Conservation (phyloP, 768 basidiomycete species). For the Trametes cubensis region DNA sequence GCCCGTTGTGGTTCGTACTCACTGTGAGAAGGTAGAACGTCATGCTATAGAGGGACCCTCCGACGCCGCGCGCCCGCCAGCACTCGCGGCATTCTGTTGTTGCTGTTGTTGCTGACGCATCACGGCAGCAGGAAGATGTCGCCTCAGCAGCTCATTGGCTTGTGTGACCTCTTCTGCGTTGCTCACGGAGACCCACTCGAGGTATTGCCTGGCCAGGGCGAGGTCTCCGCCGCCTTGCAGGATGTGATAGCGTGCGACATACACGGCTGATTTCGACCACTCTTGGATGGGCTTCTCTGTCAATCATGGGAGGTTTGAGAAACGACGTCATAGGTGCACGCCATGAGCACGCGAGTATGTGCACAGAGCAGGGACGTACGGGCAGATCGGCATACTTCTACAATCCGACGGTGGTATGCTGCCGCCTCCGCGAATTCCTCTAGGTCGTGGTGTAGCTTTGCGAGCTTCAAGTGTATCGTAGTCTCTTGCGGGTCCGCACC, state of each 20-base stretch:
- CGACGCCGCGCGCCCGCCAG: conserved; percentile 7
- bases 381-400: conserved; percentile 69
- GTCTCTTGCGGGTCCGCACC: conserved; percentile 79
- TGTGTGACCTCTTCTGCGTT: conserved; percentile 81
- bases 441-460: conserved; percentile 66
- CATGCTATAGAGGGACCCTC: conserved; percentile 1
- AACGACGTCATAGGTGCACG: neutral
- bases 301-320: conserved; percentile 2
- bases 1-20: neutral
- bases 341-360: conserved; percentile 1
- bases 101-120: conserved; percentile 11
- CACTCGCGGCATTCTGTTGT: conserved; percentile 1
- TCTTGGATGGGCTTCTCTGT: conserved; percentile 72
- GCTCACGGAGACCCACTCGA: conserved; percentile 73
- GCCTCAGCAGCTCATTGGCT: conserved; percentile 73
- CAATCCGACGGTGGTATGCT: conserved; percentile 79
- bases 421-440: conserved; percentile 71
- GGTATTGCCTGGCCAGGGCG: conserved; percentile 68
- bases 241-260: conserved; percentile 81
- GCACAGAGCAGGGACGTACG: conserved; percentile 28
- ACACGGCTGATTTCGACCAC: conserved; percentile 82
- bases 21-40: neutral
- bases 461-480: conserved; percentile 71
- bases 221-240: conserved; percentile 63
- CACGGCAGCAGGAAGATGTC: conserved; percentile 40